Base-by-base conservation (phyloP, 75 land plant species). In the Cunninghamia lanceolata region DNA sequence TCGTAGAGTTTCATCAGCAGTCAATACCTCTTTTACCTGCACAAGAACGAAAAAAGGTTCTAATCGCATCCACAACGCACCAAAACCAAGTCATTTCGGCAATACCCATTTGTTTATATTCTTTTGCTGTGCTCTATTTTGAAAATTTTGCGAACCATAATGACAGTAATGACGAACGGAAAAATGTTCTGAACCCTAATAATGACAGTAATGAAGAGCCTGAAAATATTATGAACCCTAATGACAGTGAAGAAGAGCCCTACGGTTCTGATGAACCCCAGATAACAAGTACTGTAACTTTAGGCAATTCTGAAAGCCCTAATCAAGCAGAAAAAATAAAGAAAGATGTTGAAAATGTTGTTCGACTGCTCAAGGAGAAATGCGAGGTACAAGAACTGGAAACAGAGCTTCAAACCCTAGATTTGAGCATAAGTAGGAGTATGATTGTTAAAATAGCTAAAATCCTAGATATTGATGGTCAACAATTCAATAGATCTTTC, bases 401-500 rank as follows among this genome's bases (percentile, higher is more conserved):
- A 80, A 30, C 88, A 15, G 81, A 40, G 11, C 85, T 94, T 45
- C 75, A 90, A 32, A 80, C 34, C 5, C 53, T 94, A 84, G 90
- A 46, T 45, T 86, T 91, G 87, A 56, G n/a, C 34, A 32, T 94
- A 30, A 74, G 81, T 63, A 89, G 87, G 52, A 90, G 90, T 56
- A 85, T 94, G 74, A 85, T 91, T 1, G 46, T 76, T 14, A 91
- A 71, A 40, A 89, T 94, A 3, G 8, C 91, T 32, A 88, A 88
- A n/a, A 87, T 86, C 9, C 91, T 87, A 10, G 56, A 17, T 38
- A 53, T 91, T 52, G 85, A 82, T 3, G 85, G 83, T 34, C 75
- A 85, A 82, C 91, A 85, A 84, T 84, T 94, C 50, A n/a, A 92
- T 68, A 38, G 43, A 34, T 91, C 92, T 79, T 87, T 89, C 71